A percentile compares a stretch with the other conserved stretches of the same genome.
These are phyloP conservation scores for Mucor velutinosus DNA, from an alignment of 371 early-diverging fungal genomes.

Conservation along the genomic window DNA sequence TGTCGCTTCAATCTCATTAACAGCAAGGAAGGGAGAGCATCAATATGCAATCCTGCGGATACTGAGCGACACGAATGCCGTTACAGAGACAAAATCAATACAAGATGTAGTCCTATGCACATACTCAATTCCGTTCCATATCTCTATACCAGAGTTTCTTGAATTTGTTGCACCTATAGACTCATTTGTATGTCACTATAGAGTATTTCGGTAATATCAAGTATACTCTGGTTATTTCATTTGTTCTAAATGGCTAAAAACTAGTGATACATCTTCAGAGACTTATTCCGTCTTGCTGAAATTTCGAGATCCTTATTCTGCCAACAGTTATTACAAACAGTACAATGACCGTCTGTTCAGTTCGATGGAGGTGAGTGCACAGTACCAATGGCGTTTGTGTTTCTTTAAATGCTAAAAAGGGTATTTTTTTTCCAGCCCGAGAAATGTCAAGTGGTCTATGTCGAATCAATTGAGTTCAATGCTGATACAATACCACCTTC, in stretches of 20 bases:
- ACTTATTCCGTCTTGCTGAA: conserved; percentile 82
- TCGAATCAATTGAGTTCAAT: conserved; percentile 66
- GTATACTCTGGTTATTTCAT: not conserved
- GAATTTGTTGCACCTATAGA: conserved; percentile 74
- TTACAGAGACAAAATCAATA: not conserved
- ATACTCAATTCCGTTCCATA: conserved; percentile 81
- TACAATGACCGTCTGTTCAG: conserved; percentile 82
- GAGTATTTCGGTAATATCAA: conserved; percentile 62
- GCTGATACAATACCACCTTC: conserved; percentile 54
- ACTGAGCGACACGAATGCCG: conserved; percentile 45
- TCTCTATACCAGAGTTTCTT: conserved; percentile 86
- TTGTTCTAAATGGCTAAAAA: not conserved
- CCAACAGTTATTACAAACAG: conserved; percentile 67
- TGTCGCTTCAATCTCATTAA: conserved; percentile 14
- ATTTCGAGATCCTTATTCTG: conserved; percentile 60
- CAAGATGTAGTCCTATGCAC: conserved; percentile 56
- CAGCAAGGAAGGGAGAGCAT: conserved; percentile 2
- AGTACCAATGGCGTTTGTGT: not conserved
- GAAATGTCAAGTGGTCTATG: conserved; percentile 72
- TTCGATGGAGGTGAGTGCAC: conserved; percentile 66
- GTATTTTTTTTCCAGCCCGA: conserved; percentile 54
- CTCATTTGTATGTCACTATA: conserved; percentile 63
- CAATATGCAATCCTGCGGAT: conserved; percentile 67
- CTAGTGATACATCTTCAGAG: conserved; percentile 72
- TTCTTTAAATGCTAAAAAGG: not conserved